A percentile compares a stretch with the other conserved stretches of the same genome.
Conservation (phyloP, 2,329 filamentous ascomycete genomes). For the Penicillium paneum region DNA sequence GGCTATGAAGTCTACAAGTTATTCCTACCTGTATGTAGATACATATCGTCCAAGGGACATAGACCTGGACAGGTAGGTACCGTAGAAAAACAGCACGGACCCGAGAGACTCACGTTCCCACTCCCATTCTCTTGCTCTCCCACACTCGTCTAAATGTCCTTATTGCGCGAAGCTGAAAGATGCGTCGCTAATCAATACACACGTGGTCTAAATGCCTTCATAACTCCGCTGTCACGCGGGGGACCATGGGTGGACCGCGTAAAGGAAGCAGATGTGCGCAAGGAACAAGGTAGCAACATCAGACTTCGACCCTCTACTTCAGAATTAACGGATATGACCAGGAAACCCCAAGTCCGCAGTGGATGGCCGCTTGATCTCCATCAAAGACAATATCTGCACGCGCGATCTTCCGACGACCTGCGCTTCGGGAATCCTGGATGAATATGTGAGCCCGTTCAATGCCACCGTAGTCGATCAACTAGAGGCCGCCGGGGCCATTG, state of each 20-base stretch:
- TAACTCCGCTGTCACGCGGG: conserved; percentile 36
- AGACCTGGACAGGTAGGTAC: background rate
- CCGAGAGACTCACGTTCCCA: conserved; percentile 11
- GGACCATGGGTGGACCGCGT: conserved; percentile 37
- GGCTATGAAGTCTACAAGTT: background rate
- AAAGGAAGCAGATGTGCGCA: conserved; percentile 37
- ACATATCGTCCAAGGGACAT: background rate
- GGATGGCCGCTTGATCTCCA: conserved; percentile 53
- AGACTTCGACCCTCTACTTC: background rate
- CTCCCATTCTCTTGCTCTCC: conserved; percentile 1
- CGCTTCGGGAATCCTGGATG: conserved; percentile 69
- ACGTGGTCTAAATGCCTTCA: conserved; percentile 41
- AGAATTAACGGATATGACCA: conserved; percentile 17
- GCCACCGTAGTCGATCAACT: conserved; percentile 75
- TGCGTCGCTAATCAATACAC: conserved; percentile 42
- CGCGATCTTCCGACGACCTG: conserved; percentile 71
- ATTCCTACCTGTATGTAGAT: background rate
- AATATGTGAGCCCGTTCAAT: conserved; percentile 72
- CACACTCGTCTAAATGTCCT: conserved; percentile 39
- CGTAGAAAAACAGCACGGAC: conserved; percentile 14
- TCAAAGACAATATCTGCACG: conserved; percentile 78
- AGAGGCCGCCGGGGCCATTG: conserved; percentile 57
- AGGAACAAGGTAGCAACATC: conserved; percentile 31
- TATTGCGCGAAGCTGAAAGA: conserved; percentile 45
- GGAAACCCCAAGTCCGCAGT: conserved; percentile 37